A percentile compares a stretch with the other conserved stretches of the same genome.
These are phyloP conservation scores for Fraxinus excelsior DNA, from an alignment of 257 asterid species.

Conservation along the genomic window DNA sequence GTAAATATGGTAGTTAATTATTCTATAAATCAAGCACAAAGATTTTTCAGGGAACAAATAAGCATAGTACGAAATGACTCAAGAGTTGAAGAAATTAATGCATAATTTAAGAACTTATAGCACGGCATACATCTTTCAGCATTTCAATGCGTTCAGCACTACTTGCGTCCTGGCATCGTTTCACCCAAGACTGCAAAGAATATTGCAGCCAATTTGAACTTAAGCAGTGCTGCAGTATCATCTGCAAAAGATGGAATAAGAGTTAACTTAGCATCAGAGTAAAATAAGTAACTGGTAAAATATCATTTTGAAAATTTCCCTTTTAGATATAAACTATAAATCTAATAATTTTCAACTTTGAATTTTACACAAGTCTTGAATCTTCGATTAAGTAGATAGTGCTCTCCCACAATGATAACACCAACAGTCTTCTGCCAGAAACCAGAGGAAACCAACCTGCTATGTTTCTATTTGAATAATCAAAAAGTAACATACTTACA, in stretches of 20 bases:
- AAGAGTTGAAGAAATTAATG: background rate
- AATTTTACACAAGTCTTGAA: background rate
- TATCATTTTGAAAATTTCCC: background rate
- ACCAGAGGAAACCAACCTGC: background rate
- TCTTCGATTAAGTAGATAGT: background rate
- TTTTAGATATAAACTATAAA: background rate
- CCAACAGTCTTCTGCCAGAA: background rate
- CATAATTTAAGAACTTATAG: slow-evolving; percentile 12
- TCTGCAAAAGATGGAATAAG: slow-evolving; percentile 51
- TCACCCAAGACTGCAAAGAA: slow-evolving; percentile 69
- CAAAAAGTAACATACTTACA: background rate
- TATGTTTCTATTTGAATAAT: background rate
- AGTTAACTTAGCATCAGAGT: slow-evolving; percentile 25
- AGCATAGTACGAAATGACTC: slow-evolving; percentile 24
- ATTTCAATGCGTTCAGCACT: slow-evolving; percentile 80
- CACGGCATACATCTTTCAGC: slow-evolving; percentile 75
- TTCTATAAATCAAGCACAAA: slow-evolving; percentile 13
- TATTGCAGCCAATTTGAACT: slow-evolving; percentile 64
- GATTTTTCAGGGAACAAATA: slow-evolving; percentile 21
- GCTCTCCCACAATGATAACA: background rate
- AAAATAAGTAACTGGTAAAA: slow-evolving; percentile 9
- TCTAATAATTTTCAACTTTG: background rate
- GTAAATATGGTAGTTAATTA: background rate
- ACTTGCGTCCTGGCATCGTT: slow-evolving; percentile 66
- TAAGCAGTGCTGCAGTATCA: slow-evolving; percentile 63